A percentile compares a stretch with the other conserved stretches of the same genome.
Conservation (phyloP, 495 filamentous ascomycete species). For the Amorphotheca resinae region DNA sequence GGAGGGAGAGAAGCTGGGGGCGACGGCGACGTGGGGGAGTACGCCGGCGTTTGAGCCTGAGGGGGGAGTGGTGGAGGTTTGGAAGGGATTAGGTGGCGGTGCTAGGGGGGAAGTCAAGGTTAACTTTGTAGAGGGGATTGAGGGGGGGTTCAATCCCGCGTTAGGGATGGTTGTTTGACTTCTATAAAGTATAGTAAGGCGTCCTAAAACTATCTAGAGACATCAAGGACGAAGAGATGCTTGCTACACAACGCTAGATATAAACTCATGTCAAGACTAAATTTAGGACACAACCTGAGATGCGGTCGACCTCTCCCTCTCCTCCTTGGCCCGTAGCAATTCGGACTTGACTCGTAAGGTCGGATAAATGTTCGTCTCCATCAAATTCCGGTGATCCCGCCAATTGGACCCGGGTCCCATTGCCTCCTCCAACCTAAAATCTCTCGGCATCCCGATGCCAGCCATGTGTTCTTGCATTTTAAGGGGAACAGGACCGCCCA, state of each 20-base stretch:
- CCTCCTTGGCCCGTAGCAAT: neutral
- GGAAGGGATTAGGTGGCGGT: no score
- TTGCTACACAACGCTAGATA: no score
- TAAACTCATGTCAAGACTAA: no score
- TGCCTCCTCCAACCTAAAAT: conserved; percentile 1
- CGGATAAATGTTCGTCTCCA: neutral
- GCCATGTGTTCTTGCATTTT: neutral
- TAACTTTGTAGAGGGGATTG: no score
- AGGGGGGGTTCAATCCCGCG: no score
- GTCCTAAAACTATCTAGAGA: no score
- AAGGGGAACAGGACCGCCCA: neutral
- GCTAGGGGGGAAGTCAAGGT: no score
- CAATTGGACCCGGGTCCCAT: neutral
- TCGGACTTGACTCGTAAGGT: neutral
- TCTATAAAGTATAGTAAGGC: no score
- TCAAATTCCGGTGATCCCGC: neutral
- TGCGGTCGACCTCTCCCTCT: neutral
- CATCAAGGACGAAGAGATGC: no score
- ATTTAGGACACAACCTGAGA: neutral
- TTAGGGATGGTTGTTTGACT: no score
- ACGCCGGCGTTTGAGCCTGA: conserved; percentile 2
- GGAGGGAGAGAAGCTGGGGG: neutral
- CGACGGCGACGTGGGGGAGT: conserved; percentile 1
- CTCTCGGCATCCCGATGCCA: neutral
- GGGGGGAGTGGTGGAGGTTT: conserved; percentile 1